Evolutionary conservation across 441 rosid genomes (phyloP).

Genomic region (Euphorbia schlechtendalii): DNA sequence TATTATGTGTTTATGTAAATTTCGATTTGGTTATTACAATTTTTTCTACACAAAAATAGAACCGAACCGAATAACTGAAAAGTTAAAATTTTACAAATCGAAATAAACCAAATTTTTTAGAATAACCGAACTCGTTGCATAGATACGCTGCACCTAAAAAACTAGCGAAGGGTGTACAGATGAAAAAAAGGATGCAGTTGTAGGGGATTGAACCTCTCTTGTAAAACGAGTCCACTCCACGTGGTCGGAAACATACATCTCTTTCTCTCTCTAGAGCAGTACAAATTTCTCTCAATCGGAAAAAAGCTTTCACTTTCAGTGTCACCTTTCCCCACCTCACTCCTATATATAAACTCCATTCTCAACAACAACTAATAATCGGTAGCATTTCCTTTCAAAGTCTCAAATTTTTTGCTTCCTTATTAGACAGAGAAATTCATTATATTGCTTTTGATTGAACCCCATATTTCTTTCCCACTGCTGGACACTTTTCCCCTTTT

Average conservation of each 20-base stretch:
- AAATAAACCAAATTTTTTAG: too few relatives aligned
- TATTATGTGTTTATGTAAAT: too few relatives aligned
- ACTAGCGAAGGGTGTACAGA: background rate
- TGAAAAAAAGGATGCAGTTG: background rate
- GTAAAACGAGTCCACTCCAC: constrained; percentile 27
- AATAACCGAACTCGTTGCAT: too few relatives aligned
- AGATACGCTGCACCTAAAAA: background rate
- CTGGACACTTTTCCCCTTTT: background rate
- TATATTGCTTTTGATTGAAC: constrained; percentile 2
- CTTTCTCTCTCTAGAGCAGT: background rate
- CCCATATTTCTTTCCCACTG: constrained; percentile 14
- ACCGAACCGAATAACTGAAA: too few relatives aligned
- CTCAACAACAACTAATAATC: background rate
- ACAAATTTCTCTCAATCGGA: background rate
- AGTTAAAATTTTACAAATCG: too few relatives aligned
- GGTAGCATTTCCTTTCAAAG: constrained; percentile 5
- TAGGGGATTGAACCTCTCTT: background rate
- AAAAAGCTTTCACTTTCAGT: constrained; percentile 10
- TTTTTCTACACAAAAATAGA: too few relatives aligned
- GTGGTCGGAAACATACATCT: constrained; percentile 25
- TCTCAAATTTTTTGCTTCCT: background rate
- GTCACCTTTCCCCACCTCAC: background rate
- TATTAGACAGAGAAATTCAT: background rate
- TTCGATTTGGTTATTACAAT: too few relatives aligned
- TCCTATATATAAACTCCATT: constrained; percentile 2